Conservation (phyloP, 495 filamentous ascomycete genomes). For the Podospora anserina region DNA sequence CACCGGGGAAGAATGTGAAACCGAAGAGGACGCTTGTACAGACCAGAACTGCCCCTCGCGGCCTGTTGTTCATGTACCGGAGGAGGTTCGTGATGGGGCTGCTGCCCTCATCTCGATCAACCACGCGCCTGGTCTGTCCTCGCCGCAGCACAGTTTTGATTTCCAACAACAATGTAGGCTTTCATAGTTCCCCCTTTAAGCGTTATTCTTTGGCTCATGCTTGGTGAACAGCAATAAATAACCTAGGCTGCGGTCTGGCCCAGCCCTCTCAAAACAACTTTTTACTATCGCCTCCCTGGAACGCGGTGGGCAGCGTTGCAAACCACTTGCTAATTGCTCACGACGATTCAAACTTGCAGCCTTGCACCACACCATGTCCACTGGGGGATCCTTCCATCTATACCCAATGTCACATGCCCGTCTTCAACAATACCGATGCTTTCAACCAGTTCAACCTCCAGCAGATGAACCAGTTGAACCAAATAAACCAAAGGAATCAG, state of each 20-base stretch:
- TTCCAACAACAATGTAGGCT: slow-evolving; percentile 18
- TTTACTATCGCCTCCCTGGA: slow-evolving; percentile 14
- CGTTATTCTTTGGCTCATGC: slow-evolving; percentile 10
- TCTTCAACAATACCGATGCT: slow-evolving; percentile 14
- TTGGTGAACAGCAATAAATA: slow-evolving; percentile 14
- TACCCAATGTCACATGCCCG: slow-evolving; percentile 29
- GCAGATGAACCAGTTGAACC: background rate
- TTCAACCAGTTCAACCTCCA: slow-evolving; percentile 25
- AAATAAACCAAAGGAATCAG: slow-evolving; percentile 13
- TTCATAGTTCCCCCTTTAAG: background rate
- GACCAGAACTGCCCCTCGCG: slow-evolving; percentile 35
- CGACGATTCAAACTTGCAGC: slow-evolving; percentile 19
- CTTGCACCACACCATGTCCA: slow-evolving; percentile 30
- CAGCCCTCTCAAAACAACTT: slow-evolving; percentile 17
- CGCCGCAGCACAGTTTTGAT: slow-evolving; percentile 12
- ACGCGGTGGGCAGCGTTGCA: slow-evolving; percentile 27
- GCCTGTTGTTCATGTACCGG: slow-evolving; percentile 15
- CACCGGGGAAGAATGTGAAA: slow-evolving; percentile 31
- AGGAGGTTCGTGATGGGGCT: slow-evolving; percentile 29
- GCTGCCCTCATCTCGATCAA: slow-evolving; percentile 39
- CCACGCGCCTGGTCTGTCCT: slow-evolving; percentile 23
- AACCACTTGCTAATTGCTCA: slow-evolving; percentile 31
- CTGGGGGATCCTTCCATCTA: slow-evolving; percentile 32
- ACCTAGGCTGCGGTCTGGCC: slow-evolving; percentile 21
- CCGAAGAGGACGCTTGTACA: slow-evolving; percentile 33